Base-by-base conservation (phyloP, 2,329 filamentous ascomycete species). In the Penicillium sp. region DNA sequence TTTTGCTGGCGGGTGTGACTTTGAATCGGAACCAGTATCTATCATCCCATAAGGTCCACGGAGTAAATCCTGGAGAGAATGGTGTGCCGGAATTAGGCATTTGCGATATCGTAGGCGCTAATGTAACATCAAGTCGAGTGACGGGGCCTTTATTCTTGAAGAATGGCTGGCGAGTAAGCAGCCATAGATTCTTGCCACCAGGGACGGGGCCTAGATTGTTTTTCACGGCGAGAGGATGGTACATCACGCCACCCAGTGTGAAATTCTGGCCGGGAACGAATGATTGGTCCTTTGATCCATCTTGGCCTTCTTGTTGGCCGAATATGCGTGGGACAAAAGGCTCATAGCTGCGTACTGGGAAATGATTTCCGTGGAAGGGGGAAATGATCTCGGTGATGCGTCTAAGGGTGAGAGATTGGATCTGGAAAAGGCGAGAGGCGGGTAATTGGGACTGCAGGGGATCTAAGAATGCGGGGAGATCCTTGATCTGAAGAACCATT, bases 21-120 rank as follows among this genome's bases (percentile, higher is more conserved):
- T 72, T 68, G 12, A 87, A 59, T 2, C 78, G 79, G 53, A 88
- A 76, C 86, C 86, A 88, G 72, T 79, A 87, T 22, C 86, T 79
- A 51, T 81, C 78, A 67, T 87, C 85, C 78, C 84, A 87, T 17
- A 88, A 77, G 8, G 67, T 70, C 75, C 77, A 79, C 7, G 63
- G 55, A 4, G 64, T 61, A 30, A 60, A 57, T n/a, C 44, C 22
- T 56, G 19, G 40, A 53, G 44, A 19, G 44, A 33, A 33, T n/a
- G 7, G 37, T 8, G 19, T 26, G 26, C 17, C 10, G 2, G 42
- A 15, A 15, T 35, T 22, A 47, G 28, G 22, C 17, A 12, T 38
- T 19, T 8, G 53, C 2, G 17, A 1, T 35, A 2, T 24, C 17
- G 10, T 33, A n/a, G 26, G 22, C 8, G 30, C 51, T n/a, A 68